Evolutionary conservation across 2,329 filamentous ascomycete species (phyloP), one percentile per base, ranked within the genome.

Genomic region (Knufia fluminis): DNA sequence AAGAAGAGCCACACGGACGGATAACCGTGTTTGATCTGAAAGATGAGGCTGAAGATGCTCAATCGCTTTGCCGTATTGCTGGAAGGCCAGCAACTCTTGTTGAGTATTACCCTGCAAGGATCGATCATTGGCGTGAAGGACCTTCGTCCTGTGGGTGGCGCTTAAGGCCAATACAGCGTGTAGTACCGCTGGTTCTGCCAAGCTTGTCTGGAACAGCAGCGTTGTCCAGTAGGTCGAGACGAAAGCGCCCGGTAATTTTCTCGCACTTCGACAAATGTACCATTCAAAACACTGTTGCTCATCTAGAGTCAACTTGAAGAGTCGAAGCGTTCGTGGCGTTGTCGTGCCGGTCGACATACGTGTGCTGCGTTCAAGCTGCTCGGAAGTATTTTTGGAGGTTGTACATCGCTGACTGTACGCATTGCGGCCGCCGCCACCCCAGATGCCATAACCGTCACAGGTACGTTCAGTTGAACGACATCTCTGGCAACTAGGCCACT

Each of bases 381-480:
- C 14, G 16, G 12, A 36, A 31, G 26, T 4, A 1, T 8, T 17
- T 32, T 45, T 48, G 7, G 33, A 31, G 7, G n/a, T 8, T 32
- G 23, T 12, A 17, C 3, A 36, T 17, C 42, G 35, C 26, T 24
- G 22, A 20, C 40, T 23, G 8, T 46, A 47, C 6, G 48, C 49
- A 39, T 60, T 54, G 32, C 56, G 62, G 2, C 66, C 65, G 3
- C 66, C 64, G 3, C 66, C 64, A 20, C 67, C 66, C 66, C 66
- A 67, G 35, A 71, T 60, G 0, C 68, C 70, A 52, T 71, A 72
- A 12, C 70, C 69, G 45, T 71, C 66, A 46, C 67, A 70, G 3
- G 58, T 53, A 4, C 66, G 63, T 4, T 65, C 63, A 1, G 65
- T 65, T 10, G 59, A 64, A 8, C 59, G 48, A 50, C 68, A 70